Evolutionary conservation across 176 grass and related monocot species (phyloP).

Genomic region (Poa pratensis): DNA sequence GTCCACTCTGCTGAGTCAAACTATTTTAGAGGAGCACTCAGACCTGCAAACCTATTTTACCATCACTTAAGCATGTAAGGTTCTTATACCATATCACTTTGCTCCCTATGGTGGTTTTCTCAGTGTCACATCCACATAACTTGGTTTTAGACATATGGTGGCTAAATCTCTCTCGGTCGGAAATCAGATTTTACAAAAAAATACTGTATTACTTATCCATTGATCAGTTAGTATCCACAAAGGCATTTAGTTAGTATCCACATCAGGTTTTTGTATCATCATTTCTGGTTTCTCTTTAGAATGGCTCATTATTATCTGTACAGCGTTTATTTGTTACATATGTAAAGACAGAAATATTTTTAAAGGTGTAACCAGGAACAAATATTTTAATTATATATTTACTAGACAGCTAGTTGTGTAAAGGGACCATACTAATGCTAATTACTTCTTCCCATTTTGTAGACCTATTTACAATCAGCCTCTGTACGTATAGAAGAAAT

Average conservation of each 20-base stretch:
- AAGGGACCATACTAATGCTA: not conserved
- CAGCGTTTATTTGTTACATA: slow-evolving; percentile 10
- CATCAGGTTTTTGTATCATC: not conserved
- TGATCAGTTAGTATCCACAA: no score
- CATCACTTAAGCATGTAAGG: no score
- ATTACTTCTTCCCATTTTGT: slow-evolving; percentile 32
- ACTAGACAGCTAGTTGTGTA: slow-evolving; percentile 25
- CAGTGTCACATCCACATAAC: no score
- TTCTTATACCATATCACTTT: no score
- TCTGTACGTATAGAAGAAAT: slow-evolving; percentile 87
- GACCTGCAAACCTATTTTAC: no score
- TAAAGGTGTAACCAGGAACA: slow-evolving; percentile 26
- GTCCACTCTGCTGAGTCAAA: no score
- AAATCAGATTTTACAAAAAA: no score
- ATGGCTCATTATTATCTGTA: not conserved
- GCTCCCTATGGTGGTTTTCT: no score
- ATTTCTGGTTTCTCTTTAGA: not conserved
- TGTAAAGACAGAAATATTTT: slow-evolving; percentile 10
- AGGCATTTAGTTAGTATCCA: not conserved
- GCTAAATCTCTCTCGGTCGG: no score
- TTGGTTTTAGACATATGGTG: no score
- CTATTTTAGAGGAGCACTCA: no score
- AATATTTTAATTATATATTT: slow-evolving; percentile 12
- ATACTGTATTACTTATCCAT: no score
- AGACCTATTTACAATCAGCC: slow-evolving; percentile 93